phyloP scores from a whole-genome alignment of 148 eudicot species.

The Polygonum maritimum region DNA sequence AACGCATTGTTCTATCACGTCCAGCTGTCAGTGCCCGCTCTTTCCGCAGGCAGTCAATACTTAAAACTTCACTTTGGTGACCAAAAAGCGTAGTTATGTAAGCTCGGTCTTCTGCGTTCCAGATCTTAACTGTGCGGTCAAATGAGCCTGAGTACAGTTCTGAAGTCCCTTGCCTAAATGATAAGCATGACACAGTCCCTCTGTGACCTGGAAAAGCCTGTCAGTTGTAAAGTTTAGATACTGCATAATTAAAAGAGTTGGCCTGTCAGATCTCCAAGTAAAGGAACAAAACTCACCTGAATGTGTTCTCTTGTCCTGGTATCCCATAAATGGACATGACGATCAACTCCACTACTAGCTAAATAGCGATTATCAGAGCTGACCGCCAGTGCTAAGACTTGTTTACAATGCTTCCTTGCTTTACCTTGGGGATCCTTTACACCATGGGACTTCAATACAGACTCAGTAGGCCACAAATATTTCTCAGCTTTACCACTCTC shows the following conservation, averaged over 20 bases:
- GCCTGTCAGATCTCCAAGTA: not conserved
- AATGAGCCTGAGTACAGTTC: constrained; percentile 88
- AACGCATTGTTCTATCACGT: constrained; percentile 81
- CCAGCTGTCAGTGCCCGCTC: constrained; percentile 86
- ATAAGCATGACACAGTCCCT: constrained; percentile 84
- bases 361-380: constrained; percentile 91
- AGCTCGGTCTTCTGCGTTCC: constrained; percentile 86
- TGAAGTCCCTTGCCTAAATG: constrained; percentile 80
- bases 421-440: constrained; percentile 59
- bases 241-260: not conserved
- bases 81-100: constrained; percentile 71
- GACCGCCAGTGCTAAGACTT: constrained; percentile 65
- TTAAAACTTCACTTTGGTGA: constrained; percentile 85
- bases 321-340: constrained; percentile 96
- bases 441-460: constrained; percentile 62
- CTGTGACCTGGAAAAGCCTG: constrained; percentile 95
- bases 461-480: constrained; percentile 74
- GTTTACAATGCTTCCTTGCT: constrained; percentile 61
- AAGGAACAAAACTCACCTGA: constrained; percentile 33
- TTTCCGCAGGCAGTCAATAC: constrained; percentile 75
- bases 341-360: constrained; percentile 89
- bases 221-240: constrained; percentile 16
- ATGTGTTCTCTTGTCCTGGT: constrained; percentile 72
- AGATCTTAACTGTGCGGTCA: constrained; percentile 73
- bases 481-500: constrained; percentile 66